A percentile compares a stretch with the other conserved stretches of the same genome.
These are phyloP conservation scores for Eimeria necatrix DNA, from an alignment of 169 alveolate species.

Conservation along the genomic window DNA sequence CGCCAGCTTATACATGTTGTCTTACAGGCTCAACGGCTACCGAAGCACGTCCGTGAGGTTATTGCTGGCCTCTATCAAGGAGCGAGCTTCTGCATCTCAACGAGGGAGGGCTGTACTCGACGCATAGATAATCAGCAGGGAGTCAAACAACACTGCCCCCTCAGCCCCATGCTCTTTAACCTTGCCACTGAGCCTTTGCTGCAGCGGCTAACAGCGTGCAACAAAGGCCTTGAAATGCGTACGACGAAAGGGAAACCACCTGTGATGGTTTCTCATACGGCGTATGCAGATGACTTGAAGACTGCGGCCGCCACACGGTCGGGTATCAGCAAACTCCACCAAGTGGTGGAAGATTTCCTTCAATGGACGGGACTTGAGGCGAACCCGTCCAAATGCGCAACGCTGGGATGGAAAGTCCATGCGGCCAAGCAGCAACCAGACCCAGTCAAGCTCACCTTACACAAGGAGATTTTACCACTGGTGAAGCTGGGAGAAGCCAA, in stretches of 20 bases:
- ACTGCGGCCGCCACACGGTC: constrained; percentile 7
- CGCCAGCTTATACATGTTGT: not conserved
- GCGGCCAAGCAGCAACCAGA: constrained; percentile 24
- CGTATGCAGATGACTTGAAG: constrained; percentile 30
- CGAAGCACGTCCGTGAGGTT: constrained; percentile 3
- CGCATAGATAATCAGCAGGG: not conserved
- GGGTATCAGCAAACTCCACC: constrained; percentile 20
- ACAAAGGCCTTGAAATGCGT: constrained; percentile 3
- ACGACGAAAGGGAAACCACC: not conserved
- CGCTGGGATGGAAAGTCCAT: not conserved
- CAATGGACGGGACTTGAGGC: constrained; percentile 14
- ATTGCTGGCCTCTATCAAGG: not conserved
- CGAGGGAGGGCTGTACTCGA: not conserved
- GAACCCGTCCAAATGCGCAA: constrained; percentile 18
- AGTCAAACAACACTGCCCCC: constrained; percentile 31
- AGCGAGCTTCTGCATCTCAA: not conserved
- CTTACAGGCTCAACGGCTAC: constrained; percentile 13
- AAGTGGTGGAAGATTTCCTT: constrained; percentile 11
- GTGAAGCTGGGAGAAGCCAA: not conserved
- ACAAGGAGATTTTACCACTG: not conserved
- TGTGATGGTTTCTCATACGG: constrained; percentile 1
- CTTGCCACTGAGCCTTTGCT: constrained; percentile 29
- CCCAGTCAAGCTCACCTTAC: not conserved
- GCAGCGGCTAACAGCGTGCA: constrained; percentile 3
- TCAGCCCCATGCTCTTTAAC: not conserved